Base-by-base conservation (phyloP, 2,329 filamentous ascomycete species). In the Lomentospora prolificans region DNA sequence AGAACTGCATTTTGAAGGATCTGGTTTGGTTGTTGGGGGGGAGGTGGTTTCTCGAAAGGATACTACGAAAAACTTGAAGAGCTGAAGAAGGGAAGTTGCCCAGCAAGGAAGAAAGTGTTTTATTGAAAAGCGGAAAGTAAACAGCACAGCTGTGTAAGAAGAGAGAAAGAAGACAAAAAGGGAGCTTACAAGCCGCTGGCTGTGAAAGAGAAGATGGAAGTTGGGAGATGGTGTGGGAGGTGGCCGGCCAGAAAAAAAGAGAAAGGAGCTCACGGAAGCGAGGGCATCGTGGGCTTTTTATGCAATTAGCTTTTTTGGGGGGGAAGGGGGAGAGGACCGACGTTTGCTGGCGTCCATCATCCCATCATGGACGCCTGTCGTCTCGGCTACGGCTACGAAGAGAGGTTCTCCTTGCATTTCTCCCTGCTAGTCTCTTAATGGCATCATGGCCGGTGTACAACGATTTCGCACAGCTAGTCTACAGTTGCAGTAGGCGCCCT, bases 1-100 rank as follows among this genome's bases (percentile, higher is more conserved):
- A 61, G 65, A 73, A 66, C 59, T 66, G 66, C 70, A 73, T 72
- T 46, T 60, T 70, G 64, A 12, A 19, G 33, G 14, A 10, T 39
- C 7, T 7, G 7, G 46, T 25, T 28, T 24, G n/a, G n/a, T n/a
- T n/a, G n/a, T n/a, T n/a, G n/a, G n/a, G n/a, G n/a, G n/a, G n/a
- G n/a, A n/a, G n/a, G n/a, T n/a, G 50, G n/a, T 51, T 31, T 31
- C 10, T 27, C 22, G 46, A 22, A 14, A 19, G n/a, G 2, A 39
- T 14, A 7, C n/a, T 19, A 12, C 9, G 31, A 31, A 27, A 31
- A 39, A 9, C 3, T 2, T 6, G 10, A 53, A 7, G 4, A 28
- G 3, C 39, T 39, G 19, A 44, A 31, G 22, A 6, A 31, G 36
- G n/a, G 22, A 33, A 19, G 8, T 31, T 10, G 51, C 17, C 46